phyloP scores from a whole-genome alignment of 2,329 filamentous ascomycete genomes.

The Tolypocladium capitatum region DNA sequence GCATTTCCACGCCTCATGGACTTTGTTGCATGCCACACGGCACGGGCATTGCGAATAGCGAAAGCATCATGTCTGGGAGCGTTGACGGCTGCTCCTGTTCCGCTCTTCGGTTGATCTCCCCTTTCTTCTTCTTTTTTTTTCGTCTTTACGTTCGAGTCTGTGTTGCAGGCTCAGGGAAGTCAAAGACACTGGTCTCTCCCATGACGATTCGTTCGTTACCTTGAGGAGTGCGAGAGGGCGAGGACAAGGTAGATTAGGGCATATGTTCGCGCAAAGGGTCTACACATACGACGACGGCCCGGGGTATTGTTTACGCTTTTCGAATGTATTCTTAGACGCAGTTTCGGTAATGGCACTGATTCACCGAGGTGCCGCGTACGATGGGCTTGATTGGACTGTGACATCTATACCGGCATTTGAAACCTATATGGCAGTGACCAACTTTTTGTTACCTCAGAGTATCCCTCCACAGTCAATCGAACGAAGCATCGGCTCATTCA shows the following conservation, averaged over 20 bases:
- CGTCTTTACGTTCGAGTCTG: constrained; percentile 5
- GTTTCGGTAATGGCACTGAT: neutral
- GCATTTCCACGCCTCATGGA: neutral
- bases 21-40: neutral
- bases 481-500: neutral
- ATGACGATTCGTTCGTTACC: neutral
- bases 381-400: neutral
- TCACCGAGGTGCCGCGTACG: neutral
- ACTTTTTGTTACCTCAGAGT: neutral
- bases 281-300: neutral
- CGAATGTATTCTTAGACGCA: neutral
- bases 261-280: neutral
- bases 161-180: neutral
- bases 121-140: neutral
- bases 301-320: neutral
- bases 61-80: neutral
- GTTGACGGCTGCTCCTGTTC: constrained; percentile 4
- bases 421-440: neutral
- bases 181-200: neutral
- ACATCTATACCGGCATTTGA: neutral
- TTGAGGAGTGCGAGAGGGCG: neutral
- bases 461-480: neutral
- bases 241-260: neutral
- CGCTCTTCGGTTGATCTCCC: neutral
- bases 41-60: neutral